These are phyloP conservation scores for Mrakiaceae sp. DNA, from an alignment of 1,284 basidiomycete genomes.

Conservation along the genomic window DNA sequence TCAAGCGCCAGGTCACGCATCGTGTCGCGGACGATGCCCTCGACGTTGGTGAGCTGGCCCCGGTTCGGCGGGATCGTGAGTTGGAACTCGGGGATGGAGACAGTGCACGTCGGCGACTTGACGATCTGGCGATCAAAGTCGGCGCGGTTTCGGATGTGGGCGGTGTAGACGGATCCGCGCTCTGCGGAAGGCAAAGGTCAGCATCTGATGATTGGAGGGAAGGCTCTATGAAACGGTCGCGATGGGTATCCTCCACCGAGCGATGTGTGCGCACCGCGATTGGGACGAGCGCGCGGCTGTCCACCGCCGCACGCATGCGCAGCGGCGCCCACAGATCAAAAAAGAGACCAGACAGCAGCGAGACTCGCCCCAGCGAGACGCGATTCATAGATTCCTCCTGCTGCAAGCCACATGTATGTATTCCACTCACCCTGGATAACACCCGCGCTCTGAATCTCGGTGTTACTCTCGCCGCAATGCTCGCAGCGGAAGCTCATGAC, in stretches of 20 bases:
- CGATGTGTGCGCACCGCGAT: neutral
- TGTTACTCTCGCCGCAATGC: slow-evolving; percentile 81
- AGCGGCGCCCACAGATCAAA: too few species aligned
- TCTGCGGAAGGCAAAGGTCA: slow-evolving; percentile 19
- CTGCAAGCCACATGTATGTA: too few species aligned
- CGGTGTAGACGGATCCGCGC: slow-evolving; percentile 56
- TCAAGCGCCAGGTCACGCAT: slow-evolving; percentile 69
- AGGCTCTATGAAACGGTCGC: slow-evolving; percentile 28
- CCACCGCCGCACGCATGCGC: neutral
- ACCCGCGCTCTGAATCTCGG: slow-evolving; percentile 89
- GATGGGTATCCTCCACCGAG: neutral
- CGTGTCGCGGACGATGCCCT: slow-evolving; percentile 81
- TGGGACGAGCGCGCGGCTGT: too few species aligned
- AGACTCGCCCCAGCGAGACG: neutral
- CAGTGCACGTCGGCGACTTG: slow-evolving; percentile 71
- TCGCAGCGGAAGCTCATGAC: slow-evolving; percentile 94
- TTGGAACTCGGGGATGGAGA: slow-evolving; percentile 77
- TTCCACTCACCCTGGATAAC: slow-evolving; percentile 61
- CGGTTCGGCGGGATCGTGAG: slow-evolving; percentile 80
- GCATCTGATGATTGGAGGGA: slow-evolving; percentile 9
- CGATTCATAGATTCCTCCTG: neutral
- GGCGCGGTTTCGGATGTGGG: slow-evolving; percentile 57
- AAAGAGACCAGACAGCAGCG: neutral
- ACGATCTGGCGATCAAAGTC: slow-evolving; percentile 92
- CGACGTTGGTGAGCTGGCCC: slow-evolving; percentile 90